These are phyloP conservation scores for Cryptomeria japonica DNA, from an alignment of 75 land plant species.

Conservation along the genomic window DNA sequence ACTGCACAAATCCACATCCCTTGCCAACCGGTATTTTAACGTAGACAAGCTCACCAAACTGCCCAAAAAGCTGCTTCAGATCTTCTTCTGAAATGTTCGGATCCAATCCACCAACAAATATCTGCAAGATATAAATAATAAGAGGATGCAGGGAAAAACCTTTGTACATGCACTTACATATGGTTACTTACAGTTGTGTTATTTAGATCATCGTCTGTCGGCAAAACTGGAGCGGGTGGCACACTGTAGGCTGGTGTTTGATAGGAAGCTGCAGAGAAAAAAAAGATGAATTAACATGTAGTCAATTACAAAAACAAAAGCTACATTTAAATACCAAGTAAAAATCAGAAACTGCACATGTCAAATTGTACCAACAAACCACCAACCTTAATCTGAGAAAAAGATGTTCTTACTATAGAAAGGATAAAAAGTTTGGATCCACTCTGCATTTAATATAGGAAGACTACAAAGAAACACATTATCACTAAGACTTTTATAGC, in stretches of 20 bases:
- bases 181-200: conserved; percentile 84
- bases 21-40: conserved; percentile 83
- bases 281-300: neutral
- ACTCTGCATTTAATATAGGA: neutral
- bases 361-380: neutral
- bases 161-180: neutral
- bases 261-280: conserved; percentile 42
- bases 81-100: conserved; percentile 85
- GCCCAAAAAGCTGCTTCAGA: conserved; percentile 67
- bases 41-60: conserved; percentile 84
- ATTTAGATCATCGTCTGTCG: conserved; percentile 66
- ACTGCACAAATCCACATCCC: conserved; percentile 97
- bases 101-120: conserved; percentile 90
- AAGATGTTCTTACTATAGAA: neutral
- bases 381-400: neutral
- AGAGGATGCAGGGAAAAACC: neutral
- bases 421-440: neutral
- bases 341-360: neutral
- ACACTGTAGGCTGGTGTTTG: conserved; percentile 48
- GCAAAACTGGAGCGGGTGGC: conserved; percentile 53
- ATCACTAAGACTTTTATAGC: neutral
- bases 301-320: neutral
- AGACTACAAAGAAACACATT: neutral
- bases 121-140: conserved; percentile 44
- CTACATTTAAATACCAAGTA: neutral